phyloP scores from a whole-genome alignment of 768 basidiomycete genomes.

The Leucosporidium scottii region DNA sequence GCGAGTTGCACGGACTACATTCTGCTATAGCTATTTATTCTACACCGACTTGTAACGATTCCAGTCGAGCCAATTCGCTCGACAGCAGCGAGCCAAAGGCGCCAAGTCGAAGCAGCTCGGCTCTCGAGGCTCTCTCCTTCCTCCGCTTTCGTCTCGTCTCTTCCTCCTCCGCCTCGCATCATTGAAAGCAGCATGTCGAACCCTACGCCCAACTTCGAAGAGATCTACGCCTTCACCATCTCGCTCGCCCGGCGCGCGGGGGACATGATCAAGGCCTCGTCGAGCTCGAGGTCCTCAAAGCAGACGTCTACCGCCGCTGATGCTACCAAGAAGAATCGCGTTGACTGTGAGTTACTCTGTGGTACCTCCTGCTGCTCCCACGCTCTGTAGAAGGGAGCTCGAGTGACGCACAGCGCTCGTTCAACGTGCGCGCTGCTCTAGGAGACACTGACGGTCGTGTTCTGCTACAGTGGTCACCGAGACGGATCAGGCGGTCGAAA shows the following conservation, averaged over 20 bases:
- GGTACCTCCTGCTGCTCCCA: too few species aligned
- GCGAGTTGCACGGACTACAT: too few species aligned
- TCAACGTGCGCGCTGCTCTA: neutral
- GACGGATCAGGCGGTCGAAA: slow-evolving; percentile 86
- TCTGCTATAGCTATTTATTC: too few species aligned
- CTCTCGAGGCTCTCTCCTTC: too few species aligned
- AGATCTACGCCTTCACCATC: slow-evolving; percentile 61
- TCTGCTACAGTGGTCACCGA: slow-evolving; percentile 64
- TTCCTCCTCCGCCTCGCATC: too few species aligned
- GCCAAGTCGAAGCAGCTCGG: too few species aligned
- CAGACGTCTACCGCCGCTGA: slow-evolving; percentile 46
- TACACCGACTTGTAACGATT: too few species aligned
- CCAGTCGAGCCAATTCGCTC: too few species aligned
- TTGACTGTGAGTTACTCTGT: neutral
- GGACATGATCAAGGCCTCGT: slow-evolving; percentile 63
- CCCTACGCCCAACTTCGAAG: slow-evolving; percentile 47
- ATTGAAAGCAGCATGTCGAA: too few species aligned
- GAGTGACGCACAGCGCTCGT: neutral
- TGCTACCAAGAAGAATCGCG: slow-evolving; percentile 85
- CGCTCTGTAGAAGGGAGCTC: too few species aligned
- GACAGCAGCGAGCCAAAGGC: too few species aligned
- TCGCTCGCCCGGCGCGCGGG: slow-evolving; percentile 70
- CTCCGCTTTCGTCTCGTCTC: too few species aligned
- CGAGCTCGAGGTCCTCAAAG: slow-evolving; percentile 36
- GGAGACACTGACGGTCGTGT: neutral